Base-by-base conservation (phyloP, 345 rosid species). In the Erysimum cheiranthoides region DNA sequence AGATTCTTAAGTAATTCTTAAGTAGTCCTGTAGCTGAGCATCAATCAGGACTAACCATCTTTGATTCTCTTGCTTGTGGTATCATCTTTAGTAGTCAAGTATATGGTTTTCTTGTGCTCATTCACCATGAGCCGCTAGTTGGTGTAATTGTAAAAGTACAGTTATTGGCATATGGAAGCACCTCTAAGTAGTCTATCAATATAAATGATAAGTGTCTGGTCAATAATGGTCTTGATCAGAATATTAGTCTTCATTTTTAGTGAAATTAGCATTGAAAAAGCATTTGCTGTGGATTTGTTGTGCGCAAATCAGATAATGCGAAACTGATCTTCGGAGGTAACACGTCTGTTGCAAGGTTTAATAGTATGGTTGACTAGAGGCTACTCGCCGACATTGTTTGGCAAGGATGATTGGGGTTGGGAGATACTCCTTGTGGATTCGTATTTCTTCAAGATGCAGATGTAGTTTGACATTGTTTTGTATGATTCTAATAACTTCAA, bases 211-310 rank as follows among this genome's bases (percentile, higher is more conserved):
- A 65, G 38, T 54, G 66, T 45, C 50, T 74, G 72, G 67, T 67
- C 43, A 6, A 28, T 67, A 52, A 42, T 47, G 60, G 53, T 68
- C 59, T 47, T 68, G 62, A 30, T 60, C 69, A 75, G 79, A 43
- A 49, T 68, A 18, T 3, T 21, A 16, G 68, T 51, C 61, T 59
- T 47, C 56, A n/a, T 36, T 47, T 59, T 39, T 30, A 17, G 46
- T 40, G 74, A 21, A 21, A 9, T 32, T 27, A 34, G 78, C 25
- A 6, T 68, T 14, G 40, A 28, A 38, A 38, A 27, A 27, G 3
- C 34, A 8, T 31, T 34, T 32, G 6, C 38, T 52, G 43, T 62
- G 31, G n/a, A 21, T 49, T 40, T 51, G 25, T 52, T 53, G 62
- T 63, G 28, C 27, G 36, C 57, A 53, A 46, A 53, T 25, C 12